Conservation (phyloP, 805 yeast genomes). For the Saccharomycopsis sp. region DNA sequence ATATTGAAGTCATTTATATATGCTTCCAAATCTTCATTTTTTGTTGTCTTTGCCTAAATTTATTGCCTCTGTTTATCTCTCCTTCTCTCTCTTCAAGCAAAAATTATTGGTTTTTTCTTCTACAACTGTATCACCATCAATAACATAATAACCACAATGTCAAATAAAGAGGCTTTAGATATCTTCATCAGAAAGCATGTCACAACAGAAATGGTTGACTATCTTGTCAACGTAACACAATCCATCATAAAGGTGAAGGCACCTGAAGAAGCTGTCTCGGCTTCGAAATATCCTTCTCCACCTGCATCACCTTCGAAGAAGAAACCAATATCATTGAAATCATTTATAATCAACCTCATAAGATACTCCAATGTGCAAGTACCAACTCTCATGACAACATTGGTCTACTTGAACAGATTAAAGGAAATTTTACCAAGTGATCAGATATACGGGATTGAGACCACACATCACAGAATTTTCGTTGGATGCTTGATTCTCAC, state of each 20-base stretch:
- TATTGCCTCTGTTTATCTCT: background rate
- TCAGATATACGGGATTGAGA: slow-evolving; percentile 66
- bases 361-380: slow-evolving; percentile 75
- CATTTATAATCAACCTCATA: slow-evolving; percentile 65
- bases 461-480: slow-evolving; percentile 73
- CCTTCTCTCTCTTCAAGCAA: background rate
- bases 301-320: slow-evolving; percentile 10
- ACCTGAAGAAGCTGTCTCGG: slow-evolving; percentile 6
- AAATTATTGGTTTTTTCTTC: background rate
- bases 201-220: slow-evolving; percentile 22
- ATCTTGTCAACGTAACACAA: slow-evolving; percentile 15
- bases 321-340: slow-evolving; percentile 57
- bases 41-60: background rate
- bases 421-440: slow-evolving; percentile 57
- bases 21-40: background rate
- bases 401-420: slow-evolving; percentile 59
- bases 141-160: slow-evolving; percentile 10
- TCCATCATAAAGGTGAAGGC: slow-evolving; percentile 21
- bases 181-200: slow-evolving; percentile 21
- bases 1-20: background rate
- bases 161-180: slow-evolving; percentile 21
- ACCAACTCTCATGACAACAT: slow-evolving; percentile 68
- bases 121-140: background rate
- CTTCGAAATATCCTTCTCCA: slow-evolving; percentile 28
- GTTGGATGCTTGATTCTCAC: slow-evolving; percentile 68